phyloP scores from a whole-genome alignment of 768 basidiomycete species.

The Strobilomyces confusus region DNA sequence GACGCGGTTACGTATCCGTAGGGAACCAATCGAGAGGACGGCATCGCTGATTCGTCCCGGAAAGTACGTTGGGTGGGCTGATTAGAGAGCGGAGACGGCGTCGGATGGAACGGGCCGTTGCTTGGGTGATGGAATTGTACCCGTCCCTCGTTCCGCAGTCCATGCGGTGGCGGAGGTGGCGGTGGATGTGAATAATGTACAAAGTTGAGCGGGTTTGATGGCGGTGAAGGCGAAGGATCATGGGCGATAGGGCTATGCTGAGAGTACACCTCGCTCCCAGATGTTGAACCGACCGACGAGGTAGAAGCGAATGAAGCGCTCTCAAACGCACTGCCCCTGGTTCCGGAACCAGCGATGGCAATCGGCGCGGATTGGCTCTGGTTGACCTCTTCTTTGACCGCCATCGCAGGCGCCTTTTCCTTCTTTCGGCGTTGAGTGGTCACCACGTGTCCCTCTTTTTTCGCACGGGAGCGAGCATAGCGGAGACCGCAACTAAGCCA shows the following conservation, averaged over 20 bases:
- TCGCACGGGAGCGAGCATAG: conserved; percentile 83
- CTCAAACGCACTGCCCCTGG: conserved; percentile 46
- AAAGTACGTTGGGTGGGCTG: conserved; percentile 31
- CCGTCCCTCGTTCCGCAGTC: conserved; percentile 30
- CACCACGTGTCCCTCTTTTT: conserved; percentile 69
- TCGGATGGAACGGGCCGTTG: conserved; percentile 32
- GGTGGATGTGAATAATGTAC: conserved; percentile 49
- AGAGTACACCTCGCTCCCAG: conserved; percentile 54
- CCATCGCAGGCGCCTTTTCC: conserved; percentile 43
- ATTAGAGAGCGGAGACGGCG: conserved; percentile 41
- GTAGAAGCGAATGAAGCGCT: conserved; percentile 43
- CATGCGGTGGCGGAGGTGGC: conserved; percentile 33
- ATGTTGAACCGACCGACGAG: conserved; percentile 52
- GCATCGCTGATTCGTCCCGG: conserved; percentile 35
- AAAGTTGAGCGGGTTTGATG: conserved; percentile 50
- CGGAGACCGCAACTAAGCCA: conserved; percentile 71
- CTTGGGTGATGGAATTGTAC: conserved; percentile 23
- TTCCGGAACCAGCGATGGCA: conserved; percentile 42
- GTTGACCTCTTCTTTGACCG: conserved; percentile 25
- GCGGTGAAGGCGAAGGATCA: conserved; percentile 65
- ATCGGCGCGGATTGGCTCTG: conserved; percentile 32
- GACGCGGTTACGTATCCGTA: conserved; percentile 38
- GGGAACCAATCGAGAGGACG: conserved; percentile 35
- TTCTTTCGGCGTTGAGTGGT: conserved; percentile 54
- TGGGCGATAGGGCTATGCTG: conserved; percentile 40